These are phyloP conservation scores for Moelleriella libera DNA, from an alignment of 2,329 filamentous ascomycete genomes.

Conservation along the genomic window DNA sequence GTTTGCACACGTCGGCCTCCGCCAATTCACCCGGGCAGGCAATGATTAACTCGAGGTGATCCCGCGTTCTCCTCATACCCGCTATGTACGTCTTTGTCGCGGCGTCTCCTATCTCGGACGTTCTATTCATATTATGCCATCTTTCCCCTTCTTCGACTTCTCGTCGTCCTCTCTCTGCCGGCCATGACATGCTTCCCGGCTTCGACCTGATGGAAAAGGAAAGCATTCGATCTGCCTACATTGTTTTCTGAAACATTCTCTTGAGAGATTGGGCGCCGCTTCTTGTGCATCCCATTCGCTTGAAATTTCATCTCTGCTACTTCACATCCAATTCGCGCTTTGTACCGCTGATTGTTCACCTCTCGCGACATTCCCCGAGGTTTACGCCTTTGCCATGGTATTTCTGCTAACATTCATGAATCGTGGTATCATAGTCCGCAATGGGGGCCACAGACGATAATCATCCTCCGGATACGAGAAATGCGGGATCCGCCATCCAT, in stretches of 20 bases:
- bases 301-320: too few species aligned
- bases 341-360: neutral
- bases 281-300: too few species aligned
- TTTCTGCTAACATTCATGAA: too few species aligned
- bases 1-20: constrained; percentile 6
- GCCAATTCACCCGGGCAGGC: constrained; percentile 22
- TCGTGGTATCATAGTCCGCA: constrained; percentile 12
- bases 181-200: too few species aligned
- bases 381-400: too few species aligned
- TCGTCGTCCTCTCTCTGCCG: neutral
- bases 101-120: neutral
- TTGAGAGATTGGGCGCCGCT: too few species aligned
- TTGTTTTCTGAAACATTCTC: too few species aligned
- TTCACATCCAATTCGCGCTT: too few species aligned
- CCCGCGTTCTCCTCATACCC: constrained; percentile 6
- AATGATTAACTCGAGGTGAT: constrained; percentile 24
- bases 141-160: neutral
- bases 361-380: neutral
- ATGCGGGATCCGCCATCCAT: constrained; percentile 10
- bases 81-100: constrained; percentile 9
- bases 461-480: constrained; percentile 11
- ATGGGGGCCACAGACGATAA: constrained; percentile 21
- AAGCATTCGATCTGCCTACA: too few species aligned
- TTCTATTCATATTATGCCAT: neutral
- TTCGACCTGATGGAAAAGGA: too few species aligned